phyloP scores from a whole-genome alignment of 1,139 yeast genomes.

The Waltiozyma sp. region DNA sequence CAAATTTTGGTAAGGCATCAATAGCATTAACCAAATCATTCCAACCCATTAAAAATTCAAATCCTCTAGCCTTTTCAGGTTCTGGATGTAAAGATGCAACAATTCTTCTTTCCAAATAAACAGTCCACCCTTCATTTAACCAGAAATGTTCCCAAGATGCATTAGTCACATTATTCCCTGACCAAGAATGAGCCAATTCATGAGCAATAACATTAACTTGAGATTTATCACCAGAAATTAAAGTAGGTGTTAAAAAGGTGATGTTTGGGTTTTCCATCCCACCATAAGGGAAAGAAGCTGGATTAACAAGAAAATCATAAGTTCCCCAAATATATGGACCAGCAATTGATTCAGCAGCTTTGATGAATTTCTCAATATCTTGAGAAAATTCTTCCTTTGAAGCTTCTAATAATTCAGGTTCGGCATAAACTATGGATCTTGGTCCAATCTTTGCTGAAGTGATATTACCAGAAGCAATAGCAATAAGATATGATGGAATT shows the following conservation, averaged over 20 bases:
- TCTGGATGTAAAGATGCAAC: constrained; percentile 36
- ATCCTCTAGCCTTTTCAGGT: constrained; percentile 69
- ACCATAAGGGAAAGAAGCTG: constrained; percentile 83
- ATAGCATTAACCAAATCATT: constrained; percentile 61
- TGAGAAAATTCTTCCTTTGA: constrained; percentile 73
- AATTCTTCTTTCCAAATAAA: constrained; percentile 78
- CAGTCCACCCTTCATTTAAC: constrained; percentile 97
- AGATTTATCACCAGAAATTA: constrained; percentile 76
- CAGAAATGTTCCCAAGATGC: constrained; percentile 91
- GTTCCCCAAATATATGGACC: constrained; percentile 80
- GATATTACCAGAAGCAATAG: constrained; percentile 80
- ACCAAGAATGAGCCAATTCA: constrained; percentile 89
- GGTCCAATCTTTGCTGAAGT: constrained; percentile 69
- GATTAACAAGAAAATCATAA: constrained; percentile 72
- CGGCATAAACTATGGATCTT: constrained; percentile 72
- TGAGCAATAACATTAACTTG: constrained; percentile 87
- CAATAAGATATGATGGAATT: constrained; percentile 75
- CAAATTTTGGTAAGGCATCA: constrained; percentile 37
- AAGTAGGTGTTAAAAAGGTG: constrained; percentile 85
- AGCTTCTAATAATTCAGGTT: constrained; percentile 55
- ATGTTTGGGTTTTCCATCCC: constrained; percentile 95
- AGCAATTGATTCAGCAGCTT: constrained; percentile 71
- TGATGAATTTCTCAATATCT: constrained; percentile 71
- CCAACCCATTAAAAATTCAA: constrained; percentile 84
- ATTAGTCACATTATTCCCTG: constrained; percentile 83